Evolutionary conservation across 2,329 filamentous ascomycete species (phyloP), one percentile per base, ranked within the genome.

Genomic region (Phialophora tarda): DNA sequence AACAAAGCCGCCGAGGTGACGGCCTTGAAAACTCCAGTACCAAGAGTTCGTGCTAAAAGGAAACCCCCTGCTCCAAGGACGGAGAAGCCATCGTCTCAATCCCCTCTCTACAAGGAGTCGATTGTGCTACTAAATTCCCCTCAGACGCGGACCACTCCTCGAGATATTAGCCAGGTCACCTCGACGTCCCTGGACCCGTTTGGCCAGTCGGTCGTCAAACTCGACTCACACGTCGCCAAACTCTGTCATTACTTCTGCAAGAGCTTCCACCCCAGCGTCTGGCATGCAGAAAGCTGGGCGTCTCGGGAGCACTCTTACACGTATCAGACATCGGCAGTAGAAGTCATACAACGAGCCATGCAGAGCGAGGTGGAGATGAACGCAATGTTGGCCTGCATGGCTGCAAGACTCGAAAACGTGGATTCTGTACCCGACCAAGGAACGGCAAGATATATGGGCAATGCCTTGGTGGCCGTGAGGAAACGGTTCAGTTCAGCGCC

Each of bases 341-440:
- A 63, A 23, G 63, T 68, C n/a, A 59, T 70, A 12, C 59, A 56
- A 54, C 63, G 68, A 8, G 68, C 68, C 41, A 70, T 70, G 67
- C 65, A 69, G 44, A 70, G 64, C 28, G 69, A 71, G 47, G 67
- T 71, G 7, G 69, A 71, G 51, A 71, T 71, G 69, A 70, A 69
- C 51, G 69, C 69, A 5, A 69, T 71, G 59, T 57, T 71, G 26
- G 69, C 69, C 28, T 68, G 67, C 63, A 71, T 71, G 69, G 65
- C 69, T 12, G 63, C 69, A n/a, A 55, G 69, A 56, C 59, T 65
- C 7, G 65, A 71, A 51, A 68, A 69, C 48, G 69, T 71, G 32
- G 69, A 71, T 44, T 12, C 48, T 14, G 47, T 66, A 11, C 65
- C 67, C 8, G 63, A 63, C 23, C 68, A 71, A 59, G 64, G 63